These are phyloP conservation scores for Fraxinus albicans DNA, from an alignment of 305 asterid genomes.

Conservation along the genomic window DNA sequence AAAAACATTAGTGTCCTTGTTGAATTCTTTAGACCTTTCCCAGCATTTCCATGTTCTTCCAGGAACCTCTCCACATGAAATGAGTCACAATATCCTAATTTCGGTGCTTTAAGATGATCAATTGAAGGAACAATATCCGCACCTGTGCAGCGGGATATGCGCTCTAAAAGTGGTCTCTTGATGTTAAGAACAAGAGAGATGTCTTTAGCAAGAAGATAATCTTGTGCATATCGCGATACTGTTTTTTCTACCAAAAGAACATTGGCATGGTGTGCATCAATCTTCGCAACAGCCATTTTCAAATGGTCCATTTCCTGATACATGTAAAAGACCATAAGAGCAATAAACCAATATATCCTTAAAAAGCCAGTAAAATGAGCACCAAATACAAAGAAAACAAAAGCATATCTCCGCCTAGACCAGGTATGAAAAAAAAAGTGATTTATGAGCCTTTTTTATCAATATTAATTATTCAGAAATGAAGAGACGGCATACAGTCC, in stretches of 20 bases:
- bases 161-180: slow-evolving; percentile 83
- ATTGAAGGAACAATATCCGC: slow-evolving; percentile 78
- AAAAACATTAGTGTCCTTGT: slow-evolving; percentile 84
- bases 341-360: slow-evolving; percentile 10
- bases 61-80: slow-evolving; percentile 78
- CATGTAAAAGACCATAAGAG: slow-evolving; percentile 22
- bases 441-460: neutral
- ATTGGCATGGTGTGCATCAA: slow-evolving; percentile 83
- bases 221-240: slow-evolving; percentile 84
- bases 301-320: slow-evolving; percentile 91
- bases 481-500: slow-evolving; percentile 18
- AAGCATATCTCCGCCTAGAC: slow-evolving; percentile 6
- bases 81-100: slow-evolving; percentile 74
- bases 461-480: slow-evolving; percentile 4
- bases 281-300: slow-evolving; percentile 94
- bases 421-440: slow-evolving; percentile 2
- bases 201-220: slow-evolving; percentile 78
- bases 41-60: slow-evolving; percentile 83
- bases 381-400: slow-evolving; percentile 1
- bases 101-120: slow-evolving; percentile 67
- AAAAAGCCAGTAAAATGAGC: neutral
- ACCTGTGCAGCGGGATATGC: slow-evolving; percentile 86
- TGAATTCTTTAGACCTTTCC: slow-evolving; percentile 66
- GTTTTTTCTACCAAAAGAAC: slow-evolving; percentile 83
- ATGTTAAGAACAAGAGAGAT: slow-evolving; percentile 85